Evolutionary conservation across 2,329 filamentous ascomycete genomes (phyloP).

Genomic region (Fusarium cyanostomum): DNA sequence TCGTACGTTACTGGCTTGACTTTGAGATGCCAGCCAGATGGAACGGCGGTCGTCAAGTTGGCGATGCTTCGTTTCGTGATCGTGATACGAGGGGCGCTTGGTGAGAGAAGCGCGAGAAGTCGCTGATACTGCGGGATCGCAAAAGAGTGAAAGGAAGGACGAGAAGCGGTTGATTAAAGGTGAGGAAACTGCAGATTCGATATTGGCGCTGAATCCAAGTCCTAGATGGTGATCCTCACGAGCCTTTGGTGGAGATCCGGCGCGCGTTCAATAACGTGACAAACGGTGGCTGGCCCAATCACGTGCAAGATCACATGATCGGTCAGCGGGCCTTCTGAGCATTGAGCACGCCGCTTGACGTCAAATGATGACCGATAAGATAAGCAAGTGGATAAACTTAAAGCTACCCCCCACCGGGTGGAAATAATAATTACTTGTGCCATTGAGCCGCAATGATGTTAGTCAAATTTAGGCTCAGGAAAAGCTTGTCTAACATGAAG

Average conservation of each 20-base stretch:
- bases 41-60: not conserved
- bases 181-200: conserved; percentile 10
- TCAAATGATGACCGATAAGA: too few species aligned
- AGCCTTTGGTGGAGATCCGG: conserved; percentile 29
- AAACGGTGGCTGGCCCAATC: conserved; percentile 3
- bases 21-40: not conserved
- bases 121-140: not conserved
- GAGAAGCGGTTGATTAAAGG: not conserved
- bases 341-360: too few species aligned
- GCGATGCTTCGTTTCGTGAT: not conserved
- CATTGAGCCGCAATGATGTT: too few species aligned
- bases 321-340: too few species aligned
- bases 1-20: not conserved
- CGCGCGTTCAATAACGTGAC: conserved; percentile 23
- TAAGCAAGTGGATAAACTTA: too few species aligned
- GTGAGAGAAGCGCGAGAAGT: not conserved
- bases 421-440: too few species aligned
- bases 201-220: conserved; percentile 12
- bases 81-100: not conserved
- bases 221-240: conserved; percentile 1
- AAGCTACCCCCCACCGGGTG: too few species aligned
- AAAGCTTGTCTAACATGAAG: too few species aligned
- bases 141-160: not conserved
- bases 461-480: too few species aligned
- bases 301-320: conserved; percentile 16